These are phyloP conservation scores for Fusarium marasasianum DNA, from an alignment of 2,329 filamentous ascomycete genomes.

Conservation along the genomic window DNA sequence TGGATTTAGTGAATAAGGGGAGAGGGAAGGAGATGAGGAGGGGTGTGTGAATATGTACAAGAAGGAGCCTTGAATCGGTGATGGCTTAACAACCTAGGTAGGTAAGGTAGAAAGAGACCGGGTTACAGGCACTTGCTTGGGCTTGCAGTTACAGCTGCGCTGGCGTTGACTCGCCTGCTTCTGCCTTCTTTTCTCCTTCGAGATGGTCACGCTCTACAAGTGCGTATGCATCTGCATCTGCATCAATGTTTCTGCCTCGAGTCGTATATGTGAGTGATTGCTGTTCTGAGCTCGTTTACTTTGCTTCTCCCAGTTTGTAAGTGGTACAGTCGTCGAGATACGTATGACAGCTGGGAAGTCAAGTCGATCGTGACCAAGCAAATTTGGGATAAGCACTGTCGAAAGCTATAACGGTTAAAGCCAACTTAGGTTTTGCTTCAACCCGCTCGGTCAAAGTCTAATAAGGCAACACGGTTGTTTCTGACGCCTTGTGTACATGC, in stretches of 20 bases:
- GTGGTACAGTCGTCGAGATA: slow-evolving; percentile 4
- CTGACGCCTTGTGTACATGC: slow-evolving; percentile 27
- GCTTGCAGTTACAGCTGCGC: slow-evolving; percentile 18
- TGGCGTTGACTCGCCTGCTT: slow-evolving; percentile 29
- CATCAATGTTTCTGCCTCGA: slow-evolving; percentile 15
- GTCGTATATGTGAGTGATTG: slow-evolving; percentile 11
- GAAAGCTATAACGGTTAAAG: not conserved
- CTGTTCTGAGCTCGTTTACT: slow-evolving; percentile 4
- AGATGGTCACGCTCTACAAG: slow-evolving; percentile 3
- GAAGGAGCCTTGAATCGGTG: slow-evolving; percentile 9
- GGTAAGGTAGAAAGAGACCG: slow-evolving; percentile 7
- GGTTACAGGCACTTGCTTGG: slow-evolving; percentile 9
- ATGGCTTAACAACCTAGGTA: slow-evolving; percentile 4
- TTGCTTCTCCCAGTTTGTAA: slow-evolving; percentile 18
- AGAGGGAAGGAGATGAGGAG: slow-evolving; percentile 5
- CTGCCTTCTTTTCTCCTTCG: slow-evolving; percentile 6
- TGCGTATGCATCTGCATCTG: slow-evolving; percentile 21
- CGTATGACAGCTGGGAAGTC: not conserved
- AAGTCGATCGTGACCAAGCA: not conserved
- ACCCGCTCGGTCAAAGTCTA: slow-evolving; percentile 15
- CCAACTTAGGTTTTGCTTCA: slow-evolving; percentile 5
- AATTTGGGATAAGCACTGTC: slow-evolving; percentile 2
- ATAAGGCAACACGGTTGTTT: slow-evolving; percentile 29
- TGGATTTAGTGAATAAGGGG: slow-evolving; percentile 9
- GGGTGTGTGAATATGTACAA: slow-evolving; percentile 29